Conservation (phyloP, 2,329 filamentous ascomycete species). For the Berkeleyomyces basicola region DNA sequence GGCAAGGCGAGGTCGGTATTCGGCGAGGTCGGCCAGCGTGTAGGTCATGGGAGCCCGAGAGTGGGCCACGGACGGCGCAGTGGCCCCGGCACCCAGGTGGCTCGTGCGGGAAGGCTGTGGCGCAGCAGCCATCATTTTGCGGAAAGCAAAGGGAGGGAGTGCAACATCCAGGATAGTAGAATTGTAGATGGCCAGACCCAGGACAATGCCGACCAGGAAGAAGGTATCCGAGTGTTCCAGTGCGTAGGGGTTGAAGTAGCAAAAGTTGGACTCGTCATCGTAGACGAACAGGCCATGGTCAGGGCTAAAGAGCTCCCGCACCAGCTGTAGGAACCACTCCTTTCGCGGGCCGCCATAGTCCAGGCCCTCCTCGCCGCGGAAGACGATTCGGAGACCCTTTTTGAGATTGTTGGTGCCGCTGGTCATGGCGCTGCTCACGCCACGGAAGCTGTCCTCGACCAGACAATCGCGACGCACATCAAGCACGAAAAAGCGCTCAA, state of each 20-base stretch:
- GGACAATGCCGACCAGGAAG: conserved; percentile 72
- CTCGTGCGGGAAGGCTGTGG: conserved; percentile 37
- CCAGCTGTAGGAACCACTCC: conserved; percentile 83
- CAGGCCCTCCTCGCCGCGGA: conserved; percentile 76
- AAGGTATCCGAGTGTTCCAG: conserved; percentile 88
- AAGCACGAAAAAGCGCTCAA: conserved; percentile 38
- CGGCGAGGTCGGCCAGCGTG: conserved; percentile 64
- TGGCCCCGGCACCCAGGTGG: conserved; percentile 19
- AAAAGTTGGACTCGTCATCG: conserved; percentile 77
- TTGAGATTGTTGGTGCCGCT: conserved; percentile 73
- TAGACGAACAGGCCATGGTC: conserved; percentile 86
- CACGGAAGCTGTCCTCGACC: conserved; percentile 71
- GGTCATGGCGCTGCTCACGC: conserved; percentile 72
- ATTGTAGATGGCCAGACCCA: conserved; percentile 87
- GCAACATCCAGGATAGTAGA: conserved; percentile 83
- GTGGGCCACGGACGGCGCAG: conserved; percentile 27
- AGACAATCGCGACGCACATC: conserved; percentile 70
- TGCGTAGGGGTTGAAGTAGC: conserved; percentile 83
- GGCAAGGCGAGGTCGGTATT: conserved; percentile 63
- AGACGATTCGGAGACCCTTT: conserved; percentile 73
- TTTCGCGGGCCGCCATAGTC: conserved; percentile 82
- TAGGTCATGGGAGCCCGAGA: conserved; percentile 50
- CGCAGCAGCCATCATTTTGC: conserved; percentile 65
- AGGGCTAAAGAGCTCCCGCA: conserved; percentile 80
- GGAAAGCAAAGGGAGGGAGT: conserved; percentile 75